A percentile compares a stretch with the other conserved stretches of the same genome.
These are phyloP conservation scores for Geopyxis carbonaria DNA, from an alignment of 495 filamentous ascomycete species.

Conservation along the genomic window DNA sequence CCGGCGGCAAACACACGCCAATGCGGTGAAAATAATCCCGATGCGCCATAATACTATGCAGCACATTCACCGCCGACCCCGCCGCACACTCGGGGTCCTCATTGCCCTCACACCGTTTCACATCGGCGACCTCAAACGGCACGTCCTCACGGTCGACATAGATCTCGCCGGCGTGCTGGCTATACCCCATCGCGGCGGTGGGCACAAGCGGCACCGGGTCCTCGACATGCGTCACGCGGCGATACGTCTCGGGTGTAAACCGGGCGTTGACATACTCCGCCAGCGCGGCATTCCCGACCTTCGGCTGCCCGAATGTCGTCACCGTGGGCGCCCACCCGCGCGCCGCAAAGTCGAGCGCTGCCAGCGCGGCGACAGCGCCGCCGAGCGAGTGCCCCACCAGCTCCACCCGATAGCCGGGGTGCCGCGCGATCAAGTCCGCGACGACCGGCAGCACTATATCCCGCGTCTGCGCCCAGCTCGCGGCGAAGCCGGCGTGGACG, in stretches of 20 bases:
- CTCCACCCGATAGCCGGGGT: constrained; percentile 55
- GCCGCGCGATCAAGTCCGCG: constrained; percentile 32
- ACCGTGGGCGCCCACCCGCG: constrained; percentile 54
- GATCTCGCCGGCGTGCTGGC: constrained; percentile 68
- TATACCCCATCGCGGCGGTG: constrained; percentile 70
- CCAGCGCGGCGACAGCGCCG: constrained; percentile 78
- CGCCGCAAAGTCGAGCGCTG: constrained; percentile 54
- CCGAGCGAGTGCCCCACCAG: constrained; percentile 85
- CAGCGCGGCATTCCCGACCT: constrained; percentile 59
- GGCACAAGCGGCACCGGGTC: constrained; percentile 87
- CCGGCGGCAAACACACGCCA: constrained; percentile 66
- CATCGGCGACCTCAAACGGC: constrained; percentile 46
- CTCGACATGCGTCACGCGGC: constrained; percentile 65
- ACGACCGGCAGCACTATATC: constrained; percentile 14
- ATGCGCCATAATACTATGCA: constrained; percentile 78
- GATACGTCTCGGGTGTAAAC: constrained; percentile 31
- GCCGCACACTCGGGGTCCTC: constrained; percentile 54
- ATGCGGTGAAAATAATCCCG: constrained; percentile 92
- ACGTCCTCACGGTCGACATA: constrained; percentile 58
- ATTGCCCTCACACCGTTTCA: constrained; percentile 54
- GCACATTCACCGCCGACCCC: constrained; percentile 43
- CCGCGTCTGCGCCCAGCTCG: constrained; percentile 43
- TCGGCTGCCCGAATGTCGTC: constrained; percentile 88
- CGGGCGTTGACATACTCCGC: constrained; percentile 30
- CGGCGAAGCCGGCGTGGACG: constrained; percentile 79